Conservation (phyloP, 2,329 filamentous ascomycete species). For the Ascochyta clinopodiicola region DNA sequence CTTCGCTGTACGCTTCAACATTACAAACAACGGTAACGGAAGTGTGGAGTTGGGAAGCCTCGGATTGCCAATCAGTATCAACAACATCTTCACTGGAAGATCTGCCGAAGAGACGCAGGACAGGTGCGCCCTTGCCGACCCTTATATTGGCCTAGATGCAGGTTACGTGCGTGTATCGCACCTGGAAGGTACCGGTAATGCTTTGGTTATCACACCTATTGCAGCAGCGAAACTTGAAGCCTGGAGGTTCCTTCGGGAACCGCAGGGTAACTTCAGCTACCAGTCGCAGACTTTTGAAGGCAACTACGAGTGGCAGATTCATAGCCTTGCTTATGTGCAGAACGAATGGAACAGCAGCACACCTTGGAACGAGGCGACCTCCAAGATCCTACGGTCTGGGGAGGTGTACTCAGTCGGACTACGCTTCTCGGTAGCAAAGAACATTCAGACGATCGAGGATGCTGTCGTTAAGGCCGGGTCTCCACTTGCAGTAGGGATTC, state of each 20-base stretch:
- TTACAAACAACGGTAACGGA: conserved; percentile 53
- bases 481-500: conserved; percentile 60
- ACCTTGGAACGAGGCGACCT: conserved; percentile 64
- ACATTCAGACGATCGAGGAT: conserved; percentile 58
- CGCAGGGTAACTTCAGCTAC: conserved; percentile 36
- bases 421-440: conserved; percentile 57
- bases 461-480: conserved; percentile 53
- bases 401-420: conserved; percentile 58
- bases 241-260: conserved; percentile 61
- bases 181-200: conserved; percentile 59
- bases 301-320: conserved; percentile 66
- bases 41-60: conserved; percentile 63
- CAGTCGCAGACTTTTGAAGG: conserved; percentile 65
- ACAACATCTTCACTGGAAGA: conserved; percentile 66
- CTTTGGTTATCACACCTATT: conserved; percentile 63
- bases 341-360: conserved; percentile 59
- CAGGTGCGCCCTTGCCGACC: conserved; percentile 63
- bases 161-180: conserved; percentile 64
- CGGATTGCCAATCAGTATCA: conserved; percentile 66
- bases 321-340: conserved; percentile 62
- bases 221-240: conserved; percentile 61
- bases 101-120: conserved; percentile 57
- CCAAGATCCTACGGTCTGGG: conserved; percentile 54
- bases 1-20: conserved; percentile 59
- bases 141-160: conserved; percentile 66